These are phyloP conservation scores for Ensete ventricosum DNA, from an alignment of 176 grass and related monocot species.

Conservation along the genomic window DNA sequence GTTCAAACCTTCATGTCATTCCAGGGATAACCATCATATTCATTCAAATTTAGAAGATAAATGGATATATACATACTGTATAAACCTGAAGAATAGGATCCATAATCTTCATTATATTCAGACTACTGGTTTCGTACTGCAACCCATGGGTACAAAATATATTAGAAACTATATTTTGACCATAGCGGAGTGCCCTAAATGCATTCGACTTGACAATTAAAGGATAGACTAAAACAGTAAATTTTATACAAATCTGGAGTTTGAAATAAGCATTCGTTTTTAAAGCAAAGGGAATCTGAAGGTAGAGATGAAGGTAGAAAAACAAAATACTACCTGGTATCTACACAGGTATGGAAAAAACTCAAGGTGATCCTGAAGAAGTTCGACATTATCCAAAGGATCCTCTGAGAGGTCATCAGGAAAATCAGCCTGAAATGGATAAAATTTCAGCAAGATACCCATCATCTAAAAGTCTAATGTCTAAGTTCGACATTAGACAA, in stretches of 20 bases:
- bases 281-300: too few relatives aligned
- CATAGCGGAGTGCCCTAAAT: too few relatives aligned
- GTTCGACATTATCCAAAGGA: slow-evolving; percentile 84
- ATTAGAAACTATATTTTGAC: too few relatives aligned
- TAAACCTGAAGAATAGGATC: slow-evolving; percentile 99
- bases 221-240: slow-evolving; percentile 3
- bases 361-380: slow-evolving; percentile 96
- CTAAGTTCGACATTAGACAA: neutral
- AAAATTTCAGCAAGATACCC: neutral
- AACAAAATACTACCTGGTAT: slow-evolving; percentile 60
- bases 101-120: slow-evolving; percentile 95
- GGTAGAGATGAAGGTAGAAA: too few relatives aligned
- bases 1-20: too few relatives aligned
- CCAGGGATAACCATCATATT: too few relatives aligned
- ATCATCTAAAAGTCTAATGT: neutral
- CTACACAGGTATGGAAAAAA: slow-evolving; percentile 96
- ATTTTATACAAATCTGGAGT: too few relatives aligned
- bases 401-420: slow-evolving; percentile 61
- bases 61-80: slow-evolving; percentile 43
- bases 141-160: slow-evolving; percentile 15
- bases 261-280: too few relatives aligned
- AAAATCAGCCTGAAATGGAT: slow-evolving; percentile 53
- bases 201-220: neutral
- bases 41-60: too few relatives aligned
- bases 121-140: slow-evolving; percentile 89